These are phyloP conservation scores for Alternaria longipes DNA, from an alignment of 2,329 filamentous ascomycete genomes.

Conservation along the genomic window DNA sequence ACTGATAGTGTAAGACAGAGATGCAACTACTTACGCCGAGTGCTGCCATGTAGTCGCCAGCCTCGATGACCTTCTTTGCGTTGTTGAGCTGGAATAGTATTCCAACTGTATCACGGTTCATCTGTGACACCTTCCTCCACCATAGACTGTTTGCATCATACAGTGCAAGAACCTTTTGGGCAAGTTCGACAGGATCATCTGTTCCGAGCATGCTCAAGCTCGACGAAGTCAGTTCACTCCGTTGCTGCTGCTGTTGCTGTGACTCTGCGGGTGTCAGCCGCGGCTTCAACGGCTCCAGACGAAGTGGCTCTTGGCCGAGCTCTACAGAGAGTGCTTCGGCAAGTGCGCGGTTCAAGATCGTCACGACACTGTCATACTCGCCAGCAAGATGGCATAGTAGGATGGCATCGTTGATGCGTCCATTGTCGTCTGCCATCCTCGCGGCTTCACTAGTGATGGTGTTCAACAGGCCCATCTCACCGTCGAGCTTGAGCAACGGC, in stretches of 20 bases:
- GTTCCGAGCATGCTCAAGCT: constrained; percentile 72
- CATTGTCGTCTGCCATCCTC: constrained; percentile 91
- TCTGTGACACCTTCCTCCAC: constrained; percentile 65
- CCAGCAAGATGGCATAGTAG: constrained; percentile 93
- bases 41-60: constrained; percentile 67
- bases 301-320: constrained; percentile 81
- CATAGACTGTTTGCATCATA: constrained; percentile 70
- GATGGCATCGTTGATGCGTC: constrained; percentile 91
- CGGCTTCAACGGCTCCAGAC: constrained; percentile 81
- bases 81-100: constrained; percentile 69
- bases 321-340: constrained; percentile 90
- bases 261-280: constrained; percentile 55
- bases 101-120: constrained; percentile 67
- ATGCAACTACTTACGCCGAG: constrained; percentile 67
- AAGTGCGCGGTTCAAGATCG: constrained; percentile 86
- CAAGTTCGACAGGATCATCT: constrained; percentile 71
- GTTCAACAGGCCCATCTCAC: constrained; percentile 84
- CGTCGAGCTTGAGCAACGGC: constrained; percentile 78
- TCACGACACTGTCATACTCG: constrained; percentile 93
- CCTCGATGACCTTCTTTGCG: constrained; percentile 67
- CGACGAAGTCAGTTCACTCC: constrained; percentile 43
- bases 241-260: constrained; percentile 46
- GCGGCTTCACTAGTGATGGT: constrained; percentile 94
- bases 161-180: constrained; percentile 68
- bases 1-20: neutral